Conservation (phyloP, 2,329 filamentous ascomycete species). For the Cladosporium sp. region DNA sequence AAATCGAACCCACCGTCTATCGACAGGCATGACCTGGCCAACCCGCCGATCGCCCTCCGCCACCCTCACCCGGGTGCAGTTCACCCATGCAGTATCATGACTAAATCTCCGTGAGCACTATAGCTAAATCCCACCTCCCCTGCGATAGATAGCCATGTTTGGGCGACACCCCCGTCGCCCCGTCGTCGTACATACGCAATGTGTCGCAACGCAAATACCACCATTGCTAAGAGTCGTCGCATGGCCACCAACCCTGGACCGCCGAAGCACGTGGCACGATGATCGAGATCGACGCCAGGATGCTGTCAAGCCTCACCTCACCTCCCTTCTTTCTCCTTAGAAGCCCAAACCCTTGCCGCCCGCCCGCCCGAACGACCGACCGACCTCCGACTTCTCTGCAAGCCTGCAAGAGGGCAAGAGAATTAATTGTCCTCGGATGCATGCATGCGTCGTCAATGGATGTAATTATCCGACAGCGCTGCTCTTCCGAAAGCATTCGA, state of each 20-base stretch:
- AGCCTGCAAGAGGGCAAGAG: conserved; percentile 1
- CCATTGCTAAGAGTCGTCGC: not conserved
- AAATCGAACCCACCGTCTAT: not conserved
- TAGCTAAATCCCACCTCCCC: not conserved
- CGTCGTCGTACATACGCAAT: not conserved
- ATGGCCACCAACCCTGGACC: not conserved
- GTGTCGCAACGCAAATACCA: not conserved
- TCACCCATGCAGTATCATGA: not conserved
- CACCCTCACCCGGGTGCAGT: not conserved
- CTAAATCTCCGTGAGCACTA: not conserved
- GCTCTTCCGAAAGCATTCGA: not conserved
- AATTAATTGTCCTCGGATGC: not conserved
- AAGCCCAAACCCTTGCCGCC: not conserved
- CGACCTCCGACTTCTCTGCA: not conserved
- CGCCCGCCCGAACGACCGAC: not conserved
- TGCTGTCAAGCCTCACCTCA: not conserved
- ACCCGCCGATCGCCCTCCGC: conserved; percentile 6
- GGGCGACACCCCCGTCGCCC: not conserved
- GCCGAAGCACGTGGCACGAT: conserved; percentile 2
- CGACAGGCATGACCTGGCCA: conserved; percentile 17
- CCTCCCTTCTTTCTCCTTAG: conserved; percentile 6
- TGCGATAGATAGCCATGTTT: not conserved
- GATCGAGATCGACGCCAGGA: conserved; percentile 7
- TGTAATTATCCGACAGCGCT: not conserved
- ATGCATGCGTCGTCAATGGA: conserved; percentile 10